phyloP scores from a whole-genome alignment of 768 basidiomycete genomes.

The Cystofilobasidium macerans region DNA sequence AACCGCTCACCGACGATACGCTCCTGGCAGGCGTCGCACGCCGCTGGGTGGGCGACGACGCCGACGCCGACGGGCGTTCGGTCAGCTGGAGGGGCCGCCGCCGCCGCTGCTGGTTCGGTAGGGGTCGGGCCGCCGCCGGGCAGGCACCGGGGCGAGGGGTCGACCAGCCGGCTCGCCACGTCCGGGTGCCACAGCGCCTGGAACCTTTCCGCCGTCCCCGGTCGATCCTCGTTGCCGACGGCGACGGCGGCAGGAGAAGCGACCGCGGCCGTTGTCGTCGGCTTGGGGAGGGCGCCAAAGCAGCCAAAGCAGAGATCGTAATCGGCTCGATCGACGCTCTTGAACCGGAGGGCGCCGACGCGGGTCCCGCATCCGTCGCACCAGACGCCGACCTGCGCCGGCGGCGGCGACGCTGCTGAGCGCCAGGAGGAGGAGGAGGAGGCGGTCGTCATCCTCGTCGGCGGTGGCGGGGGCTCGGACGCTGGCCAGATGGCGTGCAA shows the following conservation, averaged over 20 bases:
- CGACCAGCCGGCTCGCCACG: neutral
- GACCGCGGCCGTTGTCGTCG: neutral
- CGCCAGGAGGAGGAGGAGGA: conserved; percentile 15
- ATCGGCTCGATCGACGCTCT: conserved; percentile 31
- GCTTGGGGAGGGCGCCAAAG: neutral
- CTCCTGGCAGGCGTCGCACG: conserved; percentile 67
- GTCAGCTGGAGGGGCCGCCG: neutral
- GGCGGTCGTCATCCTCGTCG: neutral
- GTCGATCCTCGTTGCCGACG: too few species aligned
- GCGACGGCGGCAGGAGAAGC: too few species aligned
- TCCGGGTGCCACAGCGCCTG: too few species aligned
- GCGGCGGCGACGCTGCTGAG: conserved; percentile 25
- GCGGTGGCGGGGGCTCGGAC: conserved; percentile 12
- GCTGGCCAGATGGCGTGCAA: too few species aligned
- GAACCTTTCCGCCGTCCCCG: too few species aligned
- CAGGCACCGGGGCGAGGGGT: neutral
- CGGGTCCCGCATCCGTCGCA: conserved; percentile 34
- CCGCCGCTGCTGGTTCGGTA: neutral
- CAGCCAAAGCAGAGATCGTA: conserved; percentile 28
- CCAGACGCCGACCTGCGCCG: conserved; percentile 24
- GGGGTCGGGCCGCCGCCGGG: neutral
- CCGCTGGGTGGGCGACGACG: conserved; percentile 48
- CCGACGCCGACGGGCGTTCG: too few species aligned
- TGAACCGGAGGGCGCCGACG: conserved; percentile 34
- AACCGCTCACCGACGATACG: conserved; percentile 59